Base-by-base conservation (phyloP, 2,329 filamentous ascomycete genomes). In the Dothistroma septosporum region DNA sequence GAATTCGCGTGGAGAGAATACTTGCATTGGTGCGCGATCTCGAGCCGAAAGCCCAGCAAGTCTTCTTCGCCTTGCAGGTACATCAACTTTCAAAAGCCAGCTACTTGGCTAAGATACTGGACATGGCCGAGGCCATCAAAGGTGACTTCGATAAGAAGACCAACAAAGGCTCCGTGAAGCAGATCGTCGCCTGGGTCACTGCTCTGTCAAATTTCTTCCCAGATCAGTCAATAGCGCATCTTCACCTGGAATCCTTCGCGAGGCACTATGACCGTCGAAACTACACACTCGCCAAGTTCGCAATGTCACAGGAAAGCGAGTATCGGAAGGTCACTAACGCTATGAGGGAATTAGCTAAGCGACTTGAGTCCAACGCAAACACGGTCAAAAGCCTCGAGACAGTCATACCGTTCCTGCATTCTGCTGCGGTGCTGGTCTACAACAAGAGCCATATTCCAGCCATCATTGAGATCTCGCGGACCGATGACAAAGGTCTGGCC, bases 401-500 rank as follows among this genome's bases (percentile, higher is more conserved):
- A 0, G 74, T 99, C 28, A 84, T 88, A 6, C 89, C 92, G 5
- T 80, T 99, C 16, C 79, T 97, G 4, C 96, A 96, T 73, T 87
- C 91, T 48, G 88, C 88, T 58, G 89, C 91, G 35, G 87, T 91
- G 60, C 82, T 99, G 64, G 84, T 96, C 66, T 97, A 95, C 78
- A 99, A 97, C 77, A 87, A 90, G 71, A 97, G 93, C 73, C 92
- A 99, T 73, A 87, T 99, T 19, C 87, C 92, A 2, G 87, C 91
- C 0, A 93, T 97, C 64, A 90, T 97, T 79, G 88, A 92, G 60
- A 90, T 88, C 70, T 92, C 92, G 11, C 88, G 91, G 69, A 92
- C 86, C 10, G 89, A 97, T 71, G 88, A 92, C 70, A 86, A 89
- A 53, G 88, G 87, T 0, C 80, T 97, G 53, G 90, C 89, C 6